Evolutionary conservation across 352 stramenopile genomes (phyloP), one percentile per base, ranked within the genome.

Genomic region (Pythium oligandrum): DNA sequence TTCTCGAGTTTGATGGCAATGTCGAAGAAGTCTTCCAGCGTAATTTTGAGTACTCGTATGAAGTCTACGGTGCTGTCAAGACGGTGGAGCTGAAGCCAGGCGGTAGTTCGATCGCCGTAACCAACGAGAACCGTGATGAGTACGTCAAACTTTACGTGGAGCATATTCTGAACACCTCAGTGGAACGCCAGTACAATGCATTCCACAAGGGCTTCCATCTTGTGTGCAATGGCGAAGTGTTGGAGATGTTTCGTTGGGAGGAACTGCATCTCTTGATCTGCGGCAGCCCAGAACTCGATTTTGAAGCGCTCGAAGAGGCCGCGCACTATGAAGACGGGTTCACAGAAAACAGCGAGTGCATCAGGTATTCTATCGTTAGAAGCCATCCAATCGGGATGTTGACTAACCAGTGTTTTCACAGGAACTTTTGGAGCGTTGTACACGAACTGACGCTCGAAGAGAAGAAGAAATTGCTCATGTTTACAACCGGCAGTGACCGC

Each of bases 391-490:
- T 37, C 31, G 6, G 7, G 8, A 58, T 12, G 3, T 43, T 37
- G 42, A 17, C 26, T 46, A 26, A 26, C 17, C 17, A 26, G 17
- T 26, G 17, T 26, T 26, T 26, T 26, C 17, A 11, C 46, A 90
- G 78, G 51, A 64, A 86, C 61, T 92, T 94, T 55, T 94, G 84
- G 84, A 77, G 71, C 17, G 67, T 94, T 7, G 78, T 94, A n/a
- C 81, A 92, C 53, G 76, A 78, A 26, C 69, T 94, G 44, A 68
- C 72, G 35, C 65, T 91, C 11, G 78, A 89, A 44, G 78, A 94
- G 49, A 94, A 94, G 67, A 90, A 90, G 60, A 86, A 92, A 59
- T 54, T 96, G 40, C 63, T 96, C 36, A 80, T 81, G 50, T 96
- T 96, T 51, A 81, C 68, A 10, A 96, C 86, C 6, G 87, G 87